These are phyloP conservation scores for Coemansia sp. DNA, from an alignment of 192 early-diverging fungal species.

Conservation along the genomic window DNA sequence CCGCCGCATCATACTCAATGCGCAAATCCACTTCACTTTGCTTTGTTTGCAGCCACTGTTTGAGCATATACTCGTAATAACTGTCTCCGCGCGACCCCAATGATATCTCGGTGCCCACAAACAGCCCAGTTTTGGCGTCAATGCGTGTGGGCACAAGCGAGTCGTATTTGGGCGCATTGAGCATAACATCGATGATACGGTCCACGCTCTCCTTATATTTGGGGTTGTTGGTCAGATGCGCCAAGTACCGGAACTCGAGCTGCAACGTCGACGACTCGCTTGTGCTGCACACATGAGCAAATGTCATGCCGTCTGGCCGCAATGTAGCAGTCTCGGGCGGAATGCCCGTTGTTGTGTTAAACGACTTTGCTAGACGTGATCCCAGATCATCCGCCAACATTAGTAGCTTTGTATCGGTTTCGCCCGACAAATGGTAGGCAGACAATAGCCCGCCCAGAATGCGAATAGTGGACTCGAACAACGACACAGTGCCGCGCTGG, in stretches of 20 bases:
- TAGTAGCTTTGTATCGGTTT: conserved; percentile 59
- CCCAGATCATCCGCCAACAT: conserved; percentile 74
- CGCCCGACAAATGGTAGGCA: conserved; percentile 63
- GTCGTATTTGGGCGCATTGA: conserved; percentile 32
- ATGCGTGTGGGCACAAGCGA: conserved; percentile 75
- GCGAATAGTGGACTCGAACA: conserved; percentile 87
- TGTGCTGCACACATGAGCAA: conserved; percentile 28
- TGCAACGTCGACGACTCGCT: conserved; percentile 82
- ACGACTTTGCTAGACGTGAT: conserved; percentile 66
- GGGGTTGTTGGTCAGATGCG: conserved; percentile 68
- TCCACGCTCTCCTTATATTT: conserved; percentile 72
- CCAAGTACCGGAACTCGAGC: conserved; percentile 85
- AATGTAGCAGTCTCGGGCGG: conserved; percentile 37
- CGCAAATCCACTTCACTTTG: conserved; percentile 63
- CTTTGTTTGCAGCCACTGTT: conserved; percentile 83
- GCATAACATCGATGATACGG: conserved; percentile 48
- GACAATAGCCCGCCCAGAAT: conserved; percentile 80
- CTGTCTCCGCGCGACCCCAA: conserved; percentile 68
- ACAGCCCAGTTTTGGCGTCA: conserved; percentile 13
- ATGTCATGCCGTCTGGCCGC: conserved; percentile 18
- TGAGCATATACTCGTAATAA: conserved; percentile 94
- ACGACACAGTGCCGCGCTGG: conserved; percentile 57
- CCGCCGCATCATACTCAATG: conserved; percentile 62
- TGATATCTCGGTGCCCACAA: conserved; percentile 19
- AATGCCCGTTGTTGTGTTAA: conserved; percentile 35